Percentiles rank a stretch among this genome's conserved stretches.
These are phyloP conservation scores for Chalciporus sp. DNA, from an alignment of 1,284 basidiomycete species.

Conservation along the genomic window DNA sequence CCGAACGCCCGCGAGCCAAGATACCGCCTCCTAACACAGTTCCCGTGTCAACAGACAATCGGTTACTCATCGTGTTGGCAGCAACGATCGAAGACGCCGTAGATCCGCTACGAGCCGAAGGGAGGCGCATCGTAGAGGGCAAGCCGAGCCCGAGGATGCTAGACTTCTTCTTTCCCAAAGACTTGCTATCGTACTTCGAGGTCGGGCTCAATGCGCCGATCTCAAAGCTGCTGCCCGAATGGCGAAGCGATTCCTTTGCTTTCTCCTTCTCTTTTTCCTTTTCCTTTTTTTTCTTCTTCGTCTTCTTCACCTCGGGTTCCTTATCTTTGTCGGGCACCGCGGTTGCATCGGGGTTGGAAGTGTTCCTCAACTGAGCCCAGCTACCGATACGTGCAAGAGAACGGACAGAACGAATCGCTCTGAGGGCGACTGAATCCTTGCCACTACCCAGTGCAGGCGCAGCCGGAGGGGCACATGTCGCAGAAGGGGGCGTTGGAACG, in stretches of 20 bases:
- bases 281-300: slow-evolving; percentile 37
- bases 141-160: slow-evolving; percentile 56
- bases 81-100: slow-evolving; percentile 37
- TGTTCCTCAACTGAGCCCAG: slow-evolving; percentile 61
- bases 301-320: slow-evolving; percentile 37
- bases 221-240: slow-evolving; percentile 67
- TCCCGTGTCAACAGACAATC: slow-evolving; percentile 52
- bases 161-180: slow-evolving; percentile 56
- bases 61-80: slow-evolving; percentile 22
- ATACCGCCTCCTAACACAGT: slow-evolving; percentile 29
- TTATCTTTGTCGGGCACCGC: slow-evolving; percentile 35
- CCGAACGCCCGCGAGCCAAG: slow-evolving; percentile 38
- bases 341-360: slow-evolving; percentile 37
- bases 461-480: slow-evolving; percentile 29
- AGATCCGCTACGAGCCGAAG: slow-evolving; percentile 48
- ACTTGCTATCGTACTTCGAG: slow-evolving; percentile 31
- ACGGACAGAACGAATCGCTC: slow-evolving; percentile 74
- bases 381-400: slow-evolving; percentile 71
- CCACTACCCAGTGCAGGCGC: slow-evolving; percentile 13
- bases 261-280: slow-evolving; percentile 34
- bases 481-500: slow-evolving; percentile 24
- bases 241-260: slow-evolving; percentile 38
- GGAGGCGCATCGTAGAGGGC: slow-evolving; percentile 50
- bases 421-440: slow-evolving; percentile 66
- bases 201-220: slow-evolving; percentile 51